Evolutionary conservation across 2,329 filamentous ascomycete genomes (phyloP), one percentile per base, ranked within the genome.

Genomic region (Didymella pinodella): DNA sequence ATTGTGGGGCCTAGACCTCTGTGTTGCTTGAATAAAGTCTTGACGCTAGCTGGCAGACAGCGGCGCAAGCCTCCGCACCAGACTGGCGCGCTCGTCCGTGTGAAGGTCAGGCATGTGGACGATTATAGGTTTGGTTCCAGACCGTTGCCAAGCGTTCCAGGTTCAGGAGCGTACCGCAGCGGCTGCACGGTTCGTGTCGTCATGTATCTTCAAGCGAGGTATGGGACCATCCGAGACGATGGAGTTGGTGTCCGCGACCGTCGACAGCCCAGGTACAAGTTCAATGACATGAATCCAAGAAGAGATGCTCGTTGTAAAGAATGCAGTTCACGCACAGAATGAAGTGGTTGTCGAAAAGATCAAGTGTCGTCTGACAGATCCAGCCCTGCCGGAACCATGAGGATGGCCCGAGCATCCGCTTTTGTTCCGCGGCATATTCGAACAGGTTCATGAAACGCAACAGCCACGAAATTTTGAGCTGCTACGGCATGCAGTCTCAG

Each of bases 71-170:
- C 41, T 54, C 22, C 51, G 50, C 48, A 48, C 31, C 40, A 12
- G n/a, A 45, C 31, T 49, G 31, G 31, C 44, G 38, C 38, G 28
- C 29, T 16, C 47, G 34, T 48, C 56, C 50, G 43, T 50, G 34
- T 40, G 26, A 34, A 29, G 48, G 22, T 44, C 41, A 49, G 25
- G 36, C 29, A 22, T 44, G 49, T 12, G 44, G 34, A 22, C 50
- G 50, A 46, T 46, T 55, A 51, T 48, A 43, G 57, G 36, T 49
- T 48, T 40, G 50, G 62, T 60, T 59, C 64, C 61, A 65, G 63
- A 66, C 68, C 68, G 67, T 70, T 70, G 68, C 68, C 68, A 69
- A 70, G 68, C 44, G 40, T 38, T 53, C 40, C 54, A 65, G 61
- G 51, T 57, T 58, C 48, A 52, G 48, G 54, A 52, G 48, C 32